Base-by-base conservation (phyloP, 306 rosid genomes). In the Trifolium pratense region DNA sequence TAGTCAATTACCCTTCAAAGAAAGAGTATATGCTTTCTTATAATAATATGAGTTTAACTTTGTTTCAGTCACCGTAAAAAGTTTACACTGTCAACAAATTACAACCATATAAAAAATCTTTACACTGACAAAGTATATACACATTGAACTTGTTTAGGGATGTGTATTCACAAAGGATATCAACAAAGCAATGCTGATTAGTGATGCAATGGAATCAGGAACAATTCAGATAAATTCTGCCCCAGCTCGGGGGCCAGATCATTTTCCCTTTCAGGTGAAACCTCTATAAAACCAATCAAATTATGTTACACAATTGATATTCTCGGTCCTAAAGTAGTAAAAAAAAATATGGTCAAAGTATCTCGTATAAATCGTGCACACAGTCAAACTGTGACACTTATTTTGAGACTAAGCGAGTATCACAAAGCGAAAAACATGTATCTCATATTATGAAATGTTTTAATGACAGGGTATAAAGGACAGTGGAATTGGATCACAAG, bases 401-500 rank as follows among this genome's bases (percentile, higher is more conserved):
- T 21, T 1, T 21, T 21, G 25, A 21, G 2, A 21, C 25, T 21
- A 2, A 21, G 25, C 1, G 25, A 21, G 25, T 21, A 21, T 21
- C 25, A 32, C 53, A n/a, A 63, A 53, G 16, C 32, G 2, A 15
- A 63, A 48, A 45, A 73, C 46, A 1, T 71, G n/a, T 7, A 40
- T 66, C 29, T 55, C 45, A 59, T 31, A 26, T 52, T 65, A 75
- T 74, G 43, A 59, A 46, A 68, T 78, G 63, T n/a, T 71, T 40
- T 5, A 26, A 1, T 62, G 42, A 73, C 96, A 94, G 99, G 99
- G 99, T 21, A 87, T 94, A 62, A 94, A 79, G 78, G 99, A 94
- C 77, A 94, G 99, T 82, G 99, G 99, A 57, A 95, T 91, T 75
- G 99, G 99, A 74, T 95, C 99, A 16, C 99, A 95, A 81, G 99